These are phyloP conservation scores for Chrysophaeum taylorii DNA, from an alignment of 352 stramenopile genomes.

Conservation along the genomic window DNA sequence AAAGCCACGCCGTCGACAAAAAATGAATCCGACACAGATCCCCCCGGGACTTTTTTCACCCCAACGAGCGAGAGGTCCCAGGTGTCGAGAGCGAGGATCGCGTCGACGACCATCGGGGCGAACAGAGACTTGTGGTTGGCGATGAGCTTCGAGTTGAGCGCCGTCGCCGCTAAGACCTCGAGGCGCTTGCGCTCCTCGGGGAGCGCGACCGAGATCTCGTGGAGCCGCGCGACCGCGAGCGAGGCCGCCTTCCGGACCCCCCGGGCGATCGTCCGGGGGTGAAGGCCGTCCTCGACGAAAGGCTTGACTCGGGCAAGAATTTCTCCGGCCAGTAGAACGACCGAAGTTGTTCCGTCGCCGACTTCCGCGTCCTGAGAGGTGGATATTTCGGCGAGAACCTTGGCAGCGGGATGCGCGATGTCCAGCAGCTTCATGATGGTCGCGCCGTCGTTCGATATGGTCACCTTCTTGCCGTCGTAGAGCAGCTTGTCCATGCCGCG, in stretches of 20 bases:
- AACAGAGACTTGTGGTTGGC: conserved; percentile 91
- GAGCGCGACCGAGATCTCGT: conserved; percentile 55
- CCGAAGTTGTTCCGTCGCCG: conserved; percentile 80
- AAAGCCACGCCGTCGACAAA: conserved; percentile 95
- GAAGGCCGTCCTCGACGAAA: conserved; percentile 94
- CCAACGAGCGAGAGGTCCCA: conserved; percentile 73
- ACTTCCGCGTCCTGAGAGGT: conserved; percentile 69
- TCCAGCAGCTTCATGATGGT: conserved; percentile 97
- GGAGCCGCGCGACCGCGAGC: conserved; percentile 66
- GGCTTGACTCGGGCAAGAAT: conserved; percentile 92
- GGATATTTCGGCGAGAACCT: conserved; percentile 95
- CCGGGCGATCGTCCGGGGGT: conserved; percentile 62
- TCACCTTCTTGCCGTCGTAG: conserved; percentile 68
- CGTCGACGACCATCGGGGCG: conserved; percentile 93
- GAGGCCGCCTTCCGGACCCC: conserved; percentile 68
- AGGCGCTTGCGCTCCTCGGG: conserved; percentile 56
- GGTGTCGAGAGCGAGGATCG: conserved; percentile 78
- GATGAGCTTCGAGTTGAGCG: conserved; percentile 98
- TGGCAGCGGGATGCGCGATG: conserved; percentile 94
- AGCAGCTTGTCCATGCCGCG: conserved; percentile 99
- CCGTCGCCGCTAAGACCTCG: conserved; percentile 80
- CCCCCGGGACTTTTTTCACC: conserved; percentile 95
- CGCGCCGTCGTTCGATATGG: conserved; percentile 96
- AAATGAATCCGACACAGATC: conserved; percentile 92
- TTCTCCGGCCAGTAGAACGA: conserved; percentile 90